phyloP scores from a whole-genome alignment of 1,139 yeast genomes.

The Blastobotrys aristatus region DNA sequence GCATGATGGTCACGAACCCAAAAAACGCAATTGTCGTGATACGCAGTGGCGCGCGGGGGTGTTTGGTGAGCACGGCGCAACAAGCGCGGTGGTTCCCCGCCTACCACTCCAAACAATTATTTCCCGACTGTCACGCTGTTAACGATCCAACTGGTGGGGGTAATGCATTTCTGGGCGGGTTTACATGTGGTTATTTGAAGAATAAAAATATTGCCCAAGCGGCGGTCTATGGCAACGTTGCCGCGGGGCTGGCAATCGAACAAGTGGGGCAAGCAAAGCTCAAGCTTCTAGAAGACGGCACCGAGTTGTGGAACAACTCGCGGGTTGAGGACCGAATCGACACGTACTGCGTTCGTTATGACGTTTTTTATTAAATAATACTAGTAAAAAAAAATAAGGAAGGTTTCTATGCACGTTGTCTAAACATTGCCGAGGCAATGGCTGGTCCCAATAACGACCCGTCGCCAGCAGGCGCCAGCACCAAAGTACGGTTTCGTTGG shows the following conservation, averaged over 20 bases:
- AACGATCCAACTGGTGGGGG: conserved; percentile 96
- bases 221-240: conserved; percentile 66
- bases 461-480: conserved; percentile 24
- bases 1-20: conserved; percentile 40
- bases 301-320: conserved; percentile 54
- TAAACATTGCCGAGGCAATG: conserved; percentile 31
- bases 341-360: conserved; percentile 6
- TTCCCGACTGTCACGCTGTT: conserved; percentile 40
- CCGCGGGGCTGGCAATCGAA: conserved; percentile 76
- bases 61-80: conserved; percentile 37
- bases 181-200: conserved; percentile 50
- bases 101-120: conserved; percentile 44
- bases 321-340: conserved; percentile 6
- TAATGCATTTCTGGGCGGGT: conserved; percentile 80
- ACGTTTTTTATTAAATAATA: too few species aligned
- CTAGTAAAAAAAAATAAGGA: too few species aligned
- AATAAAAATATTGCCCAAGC: conserved; percentile 49
- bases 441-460: conserved; percentile 33
- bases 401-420: too few species aligned
- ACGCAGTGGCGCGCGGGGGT: conserved; percentile 69
- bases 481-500: conserved; percentile 21
- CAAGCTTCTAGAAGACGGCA: conserved; percentile 20
- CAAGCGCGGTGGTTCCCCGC: conserved; percentile 54
- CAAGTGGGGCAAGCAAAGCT: conserved; percentile 63
- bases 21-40: conserved; percentile 47